These are phyloP conservation scores for Fusarium bulbicola DNA, from an alignment of 2,329 filamentous ascomycete species.

Conservation along the genomic window DNA sequence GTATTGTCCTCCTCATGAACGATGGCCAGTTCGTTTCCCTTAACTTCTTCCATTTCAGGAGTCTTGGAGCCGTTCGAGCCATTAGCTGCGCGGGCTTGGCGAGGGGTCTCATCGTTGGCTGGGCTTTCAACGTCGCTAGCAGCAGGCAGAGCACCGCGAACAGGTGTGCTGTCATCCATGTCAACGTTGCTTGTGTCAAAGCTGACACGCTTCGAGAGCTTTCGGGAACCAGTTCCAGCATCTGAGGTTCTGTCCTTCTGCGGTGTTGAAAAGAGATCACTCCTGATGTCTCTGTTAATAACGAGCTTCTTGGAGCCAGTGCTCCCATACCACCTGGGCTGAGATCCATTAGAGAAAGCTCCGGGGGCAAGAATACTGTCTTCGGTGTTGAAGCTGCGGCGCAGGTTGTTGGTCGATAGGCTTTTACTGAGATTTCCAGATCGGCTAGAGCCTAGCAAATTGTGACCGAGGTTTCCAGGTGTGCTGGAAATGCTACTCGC, in stretches of 20 bases:
- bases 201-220: constrained; percentile 86
- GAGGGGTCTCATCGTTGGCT: constrained; percentile 50
- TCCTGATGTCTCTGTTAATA: constrained; percentile 88
- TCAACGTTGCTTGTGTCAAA: constrained; percentile 75
- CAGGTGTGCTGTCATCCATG: constrained; percentile 47
- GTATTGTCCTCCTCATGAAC: constrained; percentile 75
- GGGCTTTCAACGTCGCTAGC: constrained; percentile 45
- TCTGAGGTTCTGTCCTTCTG: constrained; percentile 59
- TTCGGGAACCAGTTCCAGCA: constrained; percentile 56
- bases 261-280: constrained; percentile 72
- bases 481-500: constrained; percentile 72
- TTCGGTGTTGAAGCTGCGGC: constrained; percentile 81
- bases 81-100: constrained; percentile 58
- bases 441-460: constrained; percentile 71
- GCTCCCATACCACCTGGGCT: constrained; percentile 71
- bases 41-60: constrained; percentile 76
- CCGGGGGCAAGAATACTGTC: constrained; percentile 88
- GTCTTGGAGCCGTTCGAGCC: constrained; percentile 54
- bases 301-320: constrained; percentile 86
- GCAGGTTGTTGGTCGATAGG: constrained; percentile 85
- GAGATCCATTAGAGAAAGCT: constrained; percentile 78
- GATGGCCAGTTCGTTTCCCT: constrained; percentile 79
- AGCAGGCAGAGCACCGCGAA: constrained; percentile 48
- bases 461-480: constrained; percentile 72
- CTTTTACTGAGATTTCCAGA: constrained; percentile 84